phyloP scores from a whole-genome alignment of 2,329 filamentous ascomycete genomes.

The Penicillium sp. region DNA sequence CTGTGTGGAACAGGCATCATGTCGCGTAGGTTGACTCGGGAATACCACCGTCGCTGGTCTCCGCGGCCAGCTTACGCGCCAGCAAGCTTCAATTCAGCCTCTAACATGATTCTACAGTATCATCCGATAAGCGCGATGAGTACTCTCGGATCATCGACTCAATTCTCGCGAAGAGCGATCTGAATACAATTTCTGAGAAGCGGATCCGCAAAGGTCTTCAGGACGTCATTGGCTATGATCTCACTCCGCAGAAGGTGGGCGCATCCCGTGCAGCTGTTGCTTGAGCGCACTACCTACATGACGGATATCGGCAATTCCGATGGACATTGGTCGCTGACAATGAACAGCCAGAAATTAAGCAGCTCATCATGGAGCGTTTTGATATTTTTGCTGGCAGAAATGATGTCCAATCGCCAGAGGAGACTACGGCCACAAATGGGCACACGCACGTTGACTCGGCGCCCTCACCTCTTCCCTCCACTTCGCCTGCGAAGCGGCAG shows the following conservation, averaged over 20 bases:
- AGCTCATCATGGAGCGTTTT: slow-evolving; percentile 67
- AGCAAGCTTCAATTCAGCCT: slow-evolving; percentile 17
- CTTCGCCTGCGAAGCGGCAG: slow-evolving; percentile 38
- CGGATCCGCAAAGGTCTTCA: slow-evolving; percentile 59
- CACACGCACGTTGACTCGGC: slow-evolving; percentile 22
- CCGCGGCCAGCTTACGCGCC: slow-evolving; percentile 13
- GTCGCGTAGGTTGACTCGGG: slow-evolving; percentile 32
- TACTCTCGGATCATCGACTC: slow-evolving; percentile 58
- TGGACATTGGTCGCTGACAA: neutral
- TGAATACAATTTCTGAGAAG: slow-evolving; percentile 61
- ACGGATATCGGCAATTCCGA: no score
- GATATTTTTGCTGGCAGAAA: slow-evolving; percentile 55
- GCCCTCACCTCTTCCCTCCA: slow-evolving; percentile 29
- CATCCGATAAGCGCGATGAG: slow-evolving; percentile 43
- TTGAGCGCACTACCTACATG: neutral
- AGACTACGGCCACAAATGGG: slow-evolving; percentile 31
- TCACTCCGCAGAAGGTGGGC: slow-evolving; percentile 56
- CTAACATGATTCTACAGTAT: slow-evolving; percentile 35
- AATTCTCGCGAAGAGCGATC: slow-evolving; percentile 55
- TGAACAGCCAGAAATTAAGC: slow-evolving; percentile 61
- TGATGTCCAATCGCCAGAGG: slow-evolving; percentile 31
- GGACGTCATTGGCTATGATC: slow-evolving; percentile 55
- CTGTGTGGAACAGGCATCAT: slow-evolving; percentile 22
- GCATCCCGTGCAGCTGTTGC: neutral
- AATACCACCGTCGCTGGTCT: slow-evolving; percentile 12